Conservation (phyloP, 768 basidiomycete genomes). For the Auriscalpium microsporum region DNA sequence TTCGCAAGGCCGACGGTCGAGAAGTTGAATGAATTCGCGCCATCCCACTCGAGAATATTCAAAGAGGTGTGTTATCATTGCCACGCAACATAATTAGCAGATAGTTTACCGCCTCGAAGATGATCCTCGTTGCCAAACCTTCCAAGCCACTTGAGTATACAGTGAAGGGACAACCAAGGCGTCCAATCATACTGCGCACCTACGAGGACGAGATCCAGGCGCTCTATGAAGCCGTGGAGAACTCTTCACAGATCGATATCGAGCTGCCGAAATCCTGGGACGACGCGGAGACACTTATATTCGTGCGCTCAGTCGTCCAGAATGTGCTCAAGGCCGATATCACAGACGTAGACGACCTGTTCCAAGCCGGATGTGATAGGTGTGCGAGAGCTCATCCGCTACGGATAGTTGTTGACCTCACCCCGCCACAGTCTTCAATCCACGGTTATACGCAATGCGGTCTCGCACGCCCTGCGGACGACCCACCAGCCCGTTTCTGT, state of each 20-base stretch:
- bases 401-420: neutral
- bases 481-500: neutral
- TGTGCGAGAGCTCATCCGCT: neutral
- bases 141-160: constrained; percentile 37
- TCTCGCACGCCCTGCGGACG: neutral
- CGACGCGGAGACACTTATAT: neutral
- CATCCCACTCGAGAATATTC: constrained; percentile 36
- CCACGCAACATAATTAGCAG: neutral
- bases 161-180: constrained; percentile 38
- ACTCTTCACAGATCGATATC: neutral
- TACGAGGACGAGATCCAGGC: constrained; percentile 40
- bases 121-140: constrained; percentile 37
- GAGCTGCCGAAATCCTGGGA: neutral
- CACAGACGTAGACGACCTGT: constrained; percentile 11
- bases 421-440: neutral
- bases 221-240: constrained; percentile 25
- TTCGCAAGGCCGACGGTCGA: constrained; percentile 30
- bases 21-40: constrained; percentile 33
- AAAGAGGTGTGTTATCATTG: constrained; percentile 28
- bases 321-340: constrained; percentile 2
- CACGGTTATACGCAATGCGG: neutral
- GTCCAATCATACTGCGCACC: constrained; percentile 29
- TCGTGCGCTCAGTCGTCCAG: constrained; percentile 8
- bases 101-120: constrained; percentile 17
- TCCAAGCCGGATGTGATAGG: constrained; percentile 10